Evolutionary conservation across 2,329 filamentous ascomycete genomes (phyloP).

Genomic region (Esteya vermicola): DNA sequence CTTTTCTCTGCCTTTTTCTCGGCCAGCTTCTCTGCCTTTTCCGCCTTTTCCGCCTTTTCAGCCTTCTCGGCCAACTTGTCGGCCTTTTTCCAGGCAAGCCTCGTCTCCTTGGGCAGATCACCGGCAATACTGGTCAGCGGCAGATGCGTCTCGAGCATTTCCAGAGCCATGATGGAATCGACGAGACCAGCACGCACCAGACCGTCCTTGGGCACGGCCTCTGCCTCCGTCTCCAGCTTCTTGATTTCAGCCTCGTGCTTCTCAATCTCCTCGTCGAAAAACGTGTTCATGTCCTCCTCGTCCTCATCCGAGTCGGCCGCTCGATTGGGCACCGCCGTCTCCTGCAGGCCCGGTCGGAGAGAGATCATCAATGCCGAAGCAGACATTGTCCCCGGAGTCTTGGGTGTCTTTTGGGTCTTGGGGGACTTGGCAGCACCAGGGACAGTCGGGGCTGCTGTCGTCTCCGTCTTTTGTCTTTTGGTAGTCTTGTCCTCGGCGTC

Average conservation of each 20-base stretch:
- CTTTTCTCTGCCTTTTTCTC: not conserved
- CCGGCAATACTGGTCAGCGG: constrained; percentile 28
- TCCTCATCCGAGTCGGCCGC: constrained; percentile 41
- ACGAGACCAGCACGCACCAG: constrained; percentile 29
- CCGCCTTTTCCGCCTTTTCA: not conserved
- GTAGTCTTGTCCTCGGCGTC: too few species aligned
- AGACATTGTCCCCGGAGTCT: not conserved
- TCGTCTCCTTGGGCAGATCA: constrained; percentile 20
- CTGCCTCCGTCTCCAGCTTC: constrained; percentile 31
- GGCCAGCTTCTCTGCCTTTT: not conserved
- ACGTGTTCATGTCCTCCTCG: constrained; percentile 44
- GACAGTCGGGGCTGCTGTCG: too few species aligned
- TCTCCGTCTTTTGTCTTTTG: too few species aligned
- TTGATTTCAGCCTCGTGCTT: constrained; percentile 36
- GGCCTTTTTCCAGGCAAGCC: constrained; percentile 11
- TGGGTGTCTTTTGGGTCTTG: not conserved
- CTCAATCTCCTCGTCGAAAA: constrained; percentile 37
- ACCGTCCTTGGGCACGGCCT: constrained; percentile 25
- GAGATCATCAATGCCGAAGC: constrained; percentile 6
- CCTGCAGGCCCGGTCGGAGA: constrained; percentile 1
- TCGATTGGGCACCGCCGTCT: constrained; percentile 2
- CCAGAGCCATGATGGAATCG: constrained; percentile 32
- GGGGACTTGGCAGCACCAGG: too few species aligned
- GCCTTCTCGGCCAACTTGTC: not conserved
- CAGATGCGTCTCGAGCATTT: constrained; percentile 30